phyloP scores from a whole-genome alignment of 2,329 filamentous ascomycete genomes.

The Scleromitrula shiraiana region DNA sequence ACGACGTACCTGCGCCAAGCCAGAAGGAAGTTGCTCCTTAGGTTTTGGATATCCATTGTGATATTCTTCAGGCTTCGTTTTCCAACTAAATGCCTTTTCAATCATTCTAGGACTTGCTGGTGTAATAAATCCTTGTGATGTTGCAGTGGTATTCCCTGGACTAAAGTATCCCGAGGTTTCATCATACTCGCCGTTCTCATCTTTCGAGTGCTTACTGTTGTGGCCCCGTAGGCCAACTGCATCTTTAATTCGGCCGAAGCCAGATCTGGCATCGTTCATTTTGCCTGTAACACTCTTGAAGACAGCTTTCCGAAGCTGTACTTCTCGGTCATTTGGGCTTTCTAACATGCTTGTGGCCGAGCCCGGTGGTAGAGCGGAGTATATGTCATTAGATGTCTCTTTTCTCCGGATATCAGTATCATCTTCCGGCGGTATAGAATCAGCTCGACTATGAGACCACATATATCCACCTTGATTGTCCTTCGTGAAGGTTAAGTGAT shows the following conservation, averaged over 20 bases:
- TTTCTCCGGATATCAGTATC: slow-evolving; percentile 34
- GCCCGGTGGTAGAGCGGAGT: slow-evolving; percentile 37
- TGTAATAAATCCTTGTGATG: slow-evolving; percentile 11
- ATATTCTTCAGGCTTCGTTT: slow-evolving; percentile 55
- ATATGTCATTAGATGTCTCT: slow-evolving; percentile 37
- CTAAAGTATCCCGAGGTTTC: slow-evolving; percentile 18
- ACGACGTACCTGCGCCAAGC: slow-evolving; percentile 6
- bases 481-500: slow-evolving; percentile 45
- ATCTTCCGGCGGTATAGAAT: slow-evolving; percentile 45
- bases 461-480: slow-evolving; percentile 44
- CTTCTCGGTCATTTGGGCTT: slow-evolving; percentile 46
- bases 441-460: slow-evolving; percentile 41
- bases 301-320: slow-evolving; percentile 51
- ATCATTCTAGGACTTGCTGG: slow-evolving; percentile 29
- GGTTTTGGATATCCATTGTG: slow-evolving; percentile 25
- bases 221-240: slow-evolving; percentile 58
- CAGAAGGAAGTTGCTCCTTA: slow-evolving; percentile 11
- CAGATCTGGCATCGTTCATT: slow-evolving; percentile 72
- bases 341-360: slow-evolving; percentile 42
- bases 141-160: slow-evolving; percentile 17
- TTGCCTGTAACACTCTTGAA: slow-evolving; percentile 75
- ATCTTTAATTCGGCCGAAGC: slow-evolving; percentile 78
- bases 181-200: slow-evolving; percentile 33
- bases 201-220: slow-evolving; percentile 45
- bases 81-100: slow-evolving; percentile 53